A percentile compares a stretch with the other conserved stretches of the same genome.
Evolutionary conservation across 768 basidiomycete species (phyloP).

Genomic region (Amanita fuliginea): DNA sequence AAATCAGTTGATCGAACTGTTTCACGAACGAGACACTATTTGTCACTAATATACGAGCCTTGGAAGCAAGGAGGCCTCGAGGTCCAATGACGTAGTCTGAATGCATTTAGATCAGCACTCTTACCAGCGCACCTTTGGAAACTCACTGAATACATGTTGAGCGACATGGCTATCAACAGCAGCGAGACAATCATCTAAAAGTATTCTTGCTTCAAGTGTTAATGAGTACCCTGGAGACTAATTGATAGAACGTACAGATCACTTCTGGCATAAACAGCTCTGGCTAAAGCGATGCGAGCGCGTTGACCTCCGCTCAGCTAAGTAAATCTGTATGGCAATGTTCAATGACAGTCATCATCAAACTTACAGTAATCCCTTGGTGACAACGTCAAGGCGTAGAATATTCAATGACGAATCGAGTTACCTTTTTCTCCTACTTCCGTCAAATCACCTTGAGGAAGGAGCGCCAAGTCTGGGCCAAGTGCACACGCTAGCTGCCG

Average conservation of each 20-base stretch:
- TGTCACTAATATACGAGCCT: slow-evolving; percentile 79
- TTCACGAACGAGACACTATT: slow-evolving; percentile 80
- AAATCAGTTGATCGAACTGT: slow-evolving; percentile 64
- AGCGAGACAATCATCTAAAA: slow-evolving; percentile 86
- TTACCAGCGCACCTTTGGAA: neutral
- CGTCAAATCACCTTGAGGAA: slow-evolving; percentile 75
- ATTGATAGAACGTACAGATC: slow-evolving; percentile 48
- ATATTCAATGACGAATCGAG: slow-evolving; percentile 7
- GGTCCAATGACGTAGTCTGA: slow-evolving; percentile 82
- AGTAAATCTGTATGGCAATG: neutral
- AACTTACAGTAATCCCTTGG: slow-evolving; percentile 45
- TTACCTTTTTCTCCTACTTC: slow-evolving; percentile 80
- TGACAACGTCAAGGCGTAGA: neutral
- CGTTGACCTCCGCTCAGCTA: slow-evolving; percentile 79
- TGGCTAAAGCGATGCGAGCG: slow-evolving; percentile 73
- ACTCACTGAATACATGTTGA: slow-evolving; percentile 69
- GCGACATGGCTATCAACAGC: slow-evolving; percentile 84
- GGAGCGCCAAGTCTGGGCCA: slow-evolving; percentile 63
- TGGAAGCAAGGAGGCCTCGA: slow-evolving; percentile 66
- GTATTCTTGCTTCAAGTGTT: slow-evolving; percentile 29
- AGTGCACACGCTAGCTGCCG: slow-evolving; percentile 65
- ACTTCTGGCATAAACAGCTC: slow-evolving; percentile 86
- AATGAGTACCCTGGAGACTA: neutral
- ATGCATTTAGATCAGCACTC: neutral
- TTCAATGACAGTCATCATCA: neutral